These are phyloP conservation scores for Apiospora aurea DNA, from an alignment of 2,329 filamentous ascomycete species.

Conservation along the genomic window DNA sequence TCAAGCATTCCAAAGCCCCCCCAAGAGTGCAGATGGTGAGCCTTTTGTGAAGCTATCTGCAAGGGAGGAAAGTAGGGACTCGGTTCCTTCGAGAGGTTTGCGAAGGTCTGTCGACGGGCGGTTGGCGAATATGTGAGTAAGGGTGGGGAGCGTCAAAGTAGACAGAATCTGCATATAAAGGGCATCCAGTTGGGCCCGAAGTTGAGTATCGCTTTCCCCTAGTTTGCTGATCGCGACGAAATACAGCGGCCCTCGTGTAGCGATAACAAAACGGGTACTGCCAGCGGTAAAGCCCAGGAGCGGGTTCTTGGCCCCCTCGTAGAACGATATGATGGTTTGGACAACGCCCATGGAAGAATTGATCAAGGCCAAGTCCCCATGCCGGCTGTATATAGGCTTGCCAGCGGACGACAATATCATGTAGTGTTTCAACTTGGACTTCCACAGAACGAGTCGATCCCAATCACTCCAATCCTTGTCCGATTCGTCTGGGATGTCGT, in stretches of 20 bases:
- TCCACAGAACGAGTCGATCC: slow-evolving; percentile 76
- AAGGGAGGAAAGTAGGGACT: slow-evolving; percentile 86
- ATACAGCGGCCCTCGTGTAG: slow-evolving; percentile 86
- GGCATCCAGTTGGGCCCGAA: slow-evolving; percentile 87
- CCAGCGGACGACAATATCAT: slow-evolving; percentile 95
- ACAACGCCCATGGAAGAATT: slow-evolving; percentile 95
- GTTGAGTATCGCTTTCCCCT: slow-evolving; percentile 88
- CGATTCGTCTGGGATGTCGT: slow-evolving; percentile 68
- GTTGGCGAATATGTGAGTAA: slow-evolving; percentile 86
- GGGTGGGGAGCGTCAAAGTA: slow-evolving; percentile 86
- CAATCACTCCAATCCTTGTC: slow-evolving; percentile 57
- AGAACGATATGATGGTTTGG: slow-evolving; percentile 98
- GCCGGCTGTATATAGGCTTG: slow-evolving; percentile 95
- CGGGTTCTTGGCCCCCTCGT: slow-evolving; percentile 79
- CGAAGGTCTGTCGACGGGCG: slow-evolving; percentile 94
- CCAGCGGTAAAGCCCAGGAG: slow-evolving; percentile 89
- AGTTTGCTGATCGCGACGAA: slow-evolving; percentile 92
- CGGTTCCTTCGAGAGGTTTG: slow-evolving; percentile 88
- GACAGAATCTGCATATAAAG: slow-evolving; percentile 98
- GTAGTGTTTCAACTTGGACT: slow-evolving; percentile 94
- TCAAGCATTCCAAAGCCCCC: slow-evolving; percentile 91
- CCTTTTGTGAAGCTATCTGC: slow-evolving; percentile 95
- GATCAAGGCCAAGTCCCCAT: slow-evolving; percentile 88
- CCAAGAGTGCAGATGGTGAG: slow-evolving; percentile 86
- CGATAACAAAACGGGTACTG: slow-evolving; percentile 82